Conservation (phyloP, 768 basidiomycete species). For the Tylopilus cervinicoccineus region DNA sequence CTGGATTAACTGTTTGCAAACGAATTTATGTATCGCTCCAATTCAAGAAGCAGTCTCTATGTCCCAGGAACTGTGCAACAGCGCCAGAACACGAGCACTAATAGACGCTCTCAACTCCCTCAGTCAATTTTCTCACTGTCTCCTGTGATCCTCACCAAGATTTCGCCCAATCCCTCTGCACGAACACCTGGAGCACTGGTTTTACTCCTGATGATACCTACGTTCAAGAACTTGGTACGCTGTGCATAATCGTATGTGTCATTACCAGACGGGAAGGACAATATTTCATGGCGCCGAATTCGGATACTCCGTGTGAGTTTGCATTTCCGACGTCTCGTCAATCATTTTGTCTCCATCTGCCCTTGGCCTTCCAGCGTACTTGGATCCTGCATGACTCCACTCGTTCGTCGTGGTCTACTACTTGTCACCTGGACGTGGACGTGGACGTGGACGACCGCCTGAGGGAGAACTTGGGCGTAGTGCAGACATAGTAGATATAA, state of each 20-base stretch:
- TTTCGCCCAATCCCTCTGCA: conserved; percentile 1
- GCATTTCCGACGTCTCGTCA: neutral
- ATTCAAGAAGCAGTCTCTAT: too few relatives aligned
- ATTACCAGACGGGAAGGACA: conserved; percentile 10
- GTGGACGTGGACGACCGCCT: too few relatives aligned
- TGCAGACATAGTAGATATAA: too few relatives aligned
- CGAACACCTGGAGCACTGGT: neutral
- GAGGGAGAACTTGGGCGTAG: too few relatives aligned
- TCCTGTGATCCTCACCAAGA: neutral
- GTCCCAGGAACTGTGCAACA: too few relatives aligned
- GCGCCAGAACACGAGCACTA: too few relatives aligned
- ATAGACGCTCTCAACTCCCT: too few relatives aligned
- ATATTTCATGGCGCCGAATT: neutral
- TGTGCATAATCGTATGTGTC: conserved; percentile 8
- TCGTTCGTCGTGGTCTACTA: neutral
- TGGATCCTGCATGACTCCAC: neutral
- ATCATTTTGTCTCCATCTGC: neutral
- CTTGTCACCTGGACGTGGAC: too few relatives aligned
- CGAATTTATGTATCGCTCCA: too few relatives aligned
- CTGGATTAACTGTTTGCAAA: too few relatives aligned
- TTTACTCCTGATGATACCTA: conserved; percentile 4
- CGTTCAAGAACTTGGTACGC: conserved; percentile 1
- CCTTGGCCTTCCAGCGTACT: conserved; percentile 10
- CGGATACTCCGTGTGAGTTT: too few relatives aligned
- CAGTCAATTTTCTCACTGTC: too few relatives aligned